Conservation (phyloP, 2,329 filamentous ascomycete species). For the Orbilia oligospora region DNA sequence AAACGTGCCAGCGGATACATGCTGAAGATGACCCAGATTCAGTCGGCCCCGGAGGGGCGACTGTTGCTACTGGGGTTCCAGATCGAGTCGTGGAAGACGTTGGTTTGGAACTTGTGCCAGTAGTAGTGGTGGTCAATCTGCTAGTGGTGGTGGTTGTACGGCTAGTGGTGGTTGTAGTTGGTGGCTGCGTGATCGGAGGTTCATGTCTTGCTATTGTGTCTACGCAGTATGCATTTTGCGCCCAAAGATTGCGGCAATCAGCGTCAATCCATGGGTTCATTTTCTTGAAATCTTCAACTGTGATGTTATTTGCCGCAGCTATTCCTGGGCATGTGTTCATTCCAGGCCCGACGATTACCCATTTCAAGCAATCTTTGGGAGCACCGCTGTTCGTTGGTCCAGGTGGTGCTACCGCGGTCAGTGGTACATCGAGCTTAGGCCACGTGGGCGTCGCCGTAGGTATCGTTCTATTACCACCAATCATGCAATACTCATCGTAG, state of each 20-base stretch:
- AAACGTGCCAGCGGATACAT: conserved; percentile 29
- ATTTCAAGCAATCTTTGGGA: conserved; percentile 34
- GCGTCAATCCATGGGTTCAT: conserved; percentile 41
- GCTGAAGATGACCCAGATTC: neutral
- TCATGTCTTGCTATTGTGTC: conserved; percentile 18
- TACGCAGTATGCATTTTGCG: conserved; percentile 29
- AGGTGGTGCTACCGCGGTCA: conserved; percentile 13
- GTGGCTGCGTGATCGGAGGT: neutral
- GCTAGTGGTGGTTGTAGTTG: conserved; percentile 4
- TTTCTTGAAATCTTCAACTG: conserved; percentile 8
- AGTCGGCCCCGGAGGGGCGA: conserved; percentile 16
- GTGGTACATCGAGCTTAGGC: conserved; percentile 22
- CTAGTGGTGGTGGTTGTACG: neutral
- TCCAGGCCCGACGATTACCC: conserved; percentile 13
- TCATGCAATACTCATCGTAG: conserved; percentile 17
- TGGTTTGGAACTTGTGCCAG: neutral
- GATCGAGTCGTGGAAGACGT: conserved; percentile 5
- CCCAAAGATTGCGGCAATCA: conserved; percentile 27
- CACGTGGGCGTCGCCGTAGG: conserved; percentile 25
- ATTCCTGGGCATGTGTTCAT: conserved; percentile 31
- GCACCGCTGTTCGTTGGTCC: conserved; percentile 23
- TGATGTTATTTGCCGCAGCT: conserved; percentile 24
- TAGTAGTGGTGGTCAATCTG: neutral
- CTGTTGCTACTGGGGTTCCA: conserved; percentile 10
- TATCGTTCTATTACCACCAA: conserved; percentile 19